phyloP scores from a whole-genome alignment of 345 rosid genomes.

The Ceriops decandra region DNA sequence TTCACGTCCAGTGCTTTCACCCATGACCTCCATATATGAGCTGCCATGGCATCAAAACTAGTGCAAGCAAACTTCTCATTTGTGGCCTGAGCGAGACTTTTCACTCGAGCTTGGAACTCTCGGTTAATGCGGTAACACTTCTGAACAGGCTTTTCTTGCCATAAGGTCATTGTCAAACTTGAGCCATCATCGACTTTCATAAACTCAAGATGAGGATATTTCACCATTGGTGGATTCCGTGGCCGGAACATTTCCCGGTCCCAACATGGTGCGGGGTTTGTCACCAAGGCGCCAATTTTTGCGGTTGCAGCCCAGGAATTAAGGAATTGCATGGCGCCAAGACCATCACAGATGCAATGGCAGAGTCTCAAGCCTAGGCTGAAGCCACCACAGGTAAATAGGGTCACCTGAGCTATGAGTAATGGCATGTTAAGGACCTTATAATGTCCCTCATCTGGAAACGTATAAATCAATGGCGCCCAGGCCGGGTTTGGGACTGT shows the following conservation, averaged over 20 bases:
- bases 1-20: conserved; percentile 78
- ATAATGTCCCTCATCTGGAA: conserved; percentile 70
- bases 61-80: conserved; percentile 42
- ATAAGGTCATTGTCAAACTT: conserved; percentile 52
- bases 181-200: conserved; percentile 69
- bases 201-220: conserved; percentile 62
- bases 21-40: conserved; percentile 94
- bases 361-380: conserved; percentile 82
- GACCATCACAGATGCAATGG: conserved; percentile 86
- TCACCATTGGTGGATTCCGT: conserved; percentile 58
- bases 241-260: conserved; percentile 63
- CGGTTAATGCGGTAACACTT: conserved; percentile 67
- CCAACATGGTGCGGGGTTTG: conserved; percentile 71
- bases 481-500: conserved; percentile 86
- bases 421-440: conserved; percentile 76
- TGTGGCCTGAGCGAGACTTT: conserved; percentile 46
- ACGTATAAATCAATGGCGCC: conserved; percentile 62
- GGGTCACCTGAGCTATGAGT: conserved; percentile 75
- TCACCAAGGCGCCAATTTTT: conserved; percentile 45
- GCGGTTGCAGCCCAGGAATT: conserved; percentile 74
- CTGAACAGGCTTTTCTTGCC: conserved; percentile 67
- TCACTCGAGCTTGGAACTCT: conserved; percentile 60
- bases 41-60: conserved; percentile 81
- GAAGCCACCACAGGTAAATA: conserved; percentile 77
- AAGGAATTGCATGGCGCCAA: conserved; percentile 91